Conservation (phyloP, 805 yeast genomes). For the Wickerhamiella siamensis region DNA sequence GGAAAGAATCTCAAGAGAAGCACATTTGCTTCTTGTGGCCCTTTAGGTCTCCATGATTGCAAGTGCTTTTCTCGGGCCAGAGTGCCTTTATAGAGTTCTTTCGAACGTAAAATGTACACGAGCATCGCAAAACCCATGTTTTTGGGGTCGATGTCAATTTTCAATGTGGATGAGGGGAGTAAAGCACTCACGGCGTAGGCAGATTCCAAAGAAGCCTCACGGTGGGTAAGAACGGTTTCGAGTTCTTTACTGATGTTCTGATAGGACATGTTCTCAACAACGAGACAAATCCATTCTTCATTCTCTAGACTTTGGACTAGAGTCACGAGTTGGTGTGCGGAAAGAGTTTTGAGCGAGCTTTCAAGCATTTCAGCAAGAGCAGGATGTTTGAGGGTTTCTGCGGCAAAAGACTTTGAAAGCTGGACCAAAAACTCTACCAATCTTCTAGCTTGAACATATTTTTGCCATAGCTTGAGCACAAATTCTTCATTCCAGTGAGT, state of each 20-base stretch:
- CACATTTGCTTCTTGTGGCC: not conserved
- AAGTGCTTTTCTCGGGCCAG: not conserved
- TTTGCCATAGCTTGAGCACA: not conserved
- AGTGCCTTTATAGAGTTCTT: not conserved
- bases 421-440: conserved; percentile 1
- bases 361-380: not conserved
- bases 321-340: conserved; percentile 9
- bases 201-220: not conserved
- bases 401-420: not conserved
- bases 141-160: not conserved
- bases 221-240: not conserved
- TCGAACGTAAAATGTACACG: not conserved
- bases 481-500: not conserved
- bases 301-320: not conserved
- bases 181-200: not conserved
- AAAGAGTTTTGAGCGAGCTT: conserved; percentile 6
- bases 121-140: not conserved
- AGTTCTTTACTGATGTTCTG: not conserved
- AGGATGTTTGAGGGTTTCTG: not conserved
- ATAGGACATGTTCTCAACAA: not conserved
- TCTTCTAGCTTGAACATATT: conserved; percentile 4
- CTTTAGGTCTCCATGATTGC: not conserved
- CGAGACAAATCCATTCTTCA: not conserved
- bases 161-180: not conserved
- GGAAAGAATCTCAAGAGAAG: not conserved